These are phyloP conservation scores for Leucocoprinus leucothites DNA, from an alignment of 768 basidiomycete genomes.

Conservation along the genomic window DNA sequence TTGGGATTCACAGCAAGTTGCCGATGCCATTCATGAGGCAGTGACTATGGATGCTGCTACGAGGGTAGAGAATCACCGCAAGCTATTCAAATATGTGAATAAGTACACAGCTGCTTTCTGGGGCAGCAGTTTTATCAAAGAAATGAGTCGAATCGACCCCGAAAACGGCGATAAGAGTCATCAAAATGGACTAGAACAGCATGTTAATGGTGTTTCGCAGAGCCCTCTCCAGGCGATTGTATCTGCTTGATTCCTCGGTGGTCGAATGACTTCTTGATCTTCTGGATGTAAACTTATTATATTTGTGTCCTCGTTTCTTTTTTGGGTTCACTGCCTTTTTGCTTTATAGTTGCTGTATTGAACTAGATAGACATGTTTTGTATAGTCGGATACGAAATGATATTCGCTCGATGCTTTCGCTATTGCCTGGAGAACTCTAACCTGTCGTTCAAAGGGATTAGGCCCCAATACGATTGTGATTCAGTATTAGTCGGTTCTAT, in stretches of 20 bases:
- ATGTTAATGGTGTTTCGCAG: not conserved
- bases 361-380: too few species aligned
- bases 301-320: too few species aligned
- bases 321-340: not conserved
- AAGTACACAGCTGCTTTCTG: constrained; percentile 93
- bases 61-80: constrained; percentile 90
- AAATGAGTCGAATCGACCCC: constrained; percentile 65
- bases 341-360: too few species aligned
- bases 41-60: constrained; percentile 82
- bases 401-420: too few species aligned
- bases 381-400: too few species aligned
- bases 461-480: too few species aligned
- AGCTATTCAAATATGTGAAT: constrained; percentile 94
- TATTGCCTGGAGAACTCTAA: too few species aligned
- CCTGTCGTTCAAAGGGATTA: too few species aligned
- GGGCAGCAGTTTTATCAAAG: constrained; percentile 87
- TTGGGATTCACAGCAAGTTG: constrained; percentile 98
- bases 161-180: constrained; percentile 25
- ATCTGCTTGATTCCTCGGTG: not conserved
- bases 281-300: constrained; percentile 8
- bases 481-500: too few species aligned
- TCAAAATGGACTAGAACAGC: not conserved
- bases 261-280: not conserved
- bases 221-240: not conserved
- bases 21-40: constrained; percentile 94